Base-by-base conservation (phyloP, 179 eudicot species). In the Sideroxylon spinosum region DNA sequence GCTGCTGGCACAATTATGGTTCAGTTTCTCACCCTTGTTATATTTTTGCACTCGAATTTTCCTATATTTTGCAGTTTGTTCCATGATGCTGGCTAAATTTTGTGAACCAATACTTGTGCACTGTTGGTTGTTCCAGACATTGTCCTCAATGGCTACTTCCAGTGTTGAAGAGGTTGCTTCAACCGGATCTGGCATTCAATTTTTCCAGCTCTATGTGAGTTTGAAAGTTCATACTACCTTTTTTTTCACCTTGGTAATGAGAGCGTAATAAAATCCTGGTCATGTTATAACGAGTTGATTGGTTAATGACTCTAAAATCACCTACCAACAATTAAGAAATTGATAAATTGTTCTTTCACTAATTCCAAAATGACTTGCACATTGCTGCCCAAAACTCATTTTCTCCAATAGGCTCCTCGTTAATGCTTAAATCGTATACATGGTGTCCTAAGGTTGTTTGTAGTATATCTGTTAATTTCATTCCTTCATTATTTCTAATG, bases 121-220 rank as follows among this genome's bases (percentile, higher is more conserved):
- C 71, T 71, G 26, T 64, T 79, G 46, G n/a, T 50, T 75, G 4
- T 75, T 81, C 9, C 84, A 95, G 98, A 89, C 97, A 71, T 74
- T 94, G 25, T 95, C 97, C 52, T 84, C 97, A 19, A 84, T 86
- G 92, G 89, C 86, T 79, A 93, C 94, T 75, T 90, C 89, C 9
- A 95, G 92, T 75, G 89, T 93, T 50, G 98, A 93, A 86, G 98
- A 95, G 85, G 91, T 95, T 83, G 90, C 97, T 62, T 89, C 97
- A 70, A 88, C 92, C 32, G 97, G 95, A 68, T 86, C 88, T 55
- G 98, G 97, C 44, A 75, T 89, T 80, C 93, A 91, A 4, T 95
- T 93, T 84, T 90, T 93, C 82, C 97, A 93, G 85, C 97, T 95
- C 67, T 93, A 91, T 85, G 98, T 91, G 82, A 91, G 97, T 81